Base-by-base conservation (phyloP, 1,139 yeast species). In the Suhomyces ambrosiae region DNA sequence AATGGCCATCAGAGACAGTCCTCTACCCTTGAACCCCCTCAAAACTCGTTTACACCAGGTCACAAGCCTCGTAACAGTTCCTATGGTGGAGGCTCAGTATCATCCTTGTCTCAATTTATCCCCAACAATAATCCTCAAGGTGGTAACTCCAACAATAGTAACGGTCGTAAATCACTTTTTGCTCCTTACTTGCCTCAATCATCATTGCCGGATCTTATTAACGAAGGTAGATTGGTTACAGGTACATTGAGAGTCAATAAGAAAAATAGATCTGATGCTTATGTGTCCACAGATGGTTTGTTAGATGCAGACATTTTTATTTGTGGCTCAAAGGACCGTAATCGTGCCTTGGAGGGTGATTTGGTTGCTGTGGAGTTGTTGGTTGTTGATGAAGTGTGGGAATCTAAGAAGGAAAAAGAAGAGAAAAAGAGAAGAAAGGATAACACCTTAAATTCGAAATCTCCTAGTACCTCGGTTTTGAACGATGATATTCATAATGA, bases 261-360 rank as follows among this genome's bases (percentile, higher is more conserved):
- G 60, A 92, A 92, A 65, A 92, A 92, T 61, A 78, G 98, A 53
- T 87, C 96, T 1, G 98, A 92, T 63, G 98, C 98, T 1, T 92
- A 94, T 63, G 97, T 92, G 12, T 83, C 97, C 4, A 92, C 97
- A 0, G 97, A 90, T 58, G 97, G 97, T 2, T 75, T 90, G 30
- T 73, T 92, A 47, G 98, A 92, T 63, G 96, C 97, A 0, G 98
- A 92, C 61, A 88, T 92, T 45, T 92, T 89, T 58, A 92, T 92
- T 49, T 94, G 97, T 68, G 98, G 98, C 9, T 90, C 97, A n/a
- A 92, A 92, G 61, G 98, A 92, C 63, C 86, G 98, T 60, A 92
- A 92, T 63, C 82, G 98, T 58, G 97, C 98, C 8, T 71, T 92
- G 37, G 98, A 92, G 64, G 97, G 97, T 38, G 98, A 92, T 60